Conservation (phyloP, 1,284 basidiomycete species). For the Rhodotorula sp. region DNA sequence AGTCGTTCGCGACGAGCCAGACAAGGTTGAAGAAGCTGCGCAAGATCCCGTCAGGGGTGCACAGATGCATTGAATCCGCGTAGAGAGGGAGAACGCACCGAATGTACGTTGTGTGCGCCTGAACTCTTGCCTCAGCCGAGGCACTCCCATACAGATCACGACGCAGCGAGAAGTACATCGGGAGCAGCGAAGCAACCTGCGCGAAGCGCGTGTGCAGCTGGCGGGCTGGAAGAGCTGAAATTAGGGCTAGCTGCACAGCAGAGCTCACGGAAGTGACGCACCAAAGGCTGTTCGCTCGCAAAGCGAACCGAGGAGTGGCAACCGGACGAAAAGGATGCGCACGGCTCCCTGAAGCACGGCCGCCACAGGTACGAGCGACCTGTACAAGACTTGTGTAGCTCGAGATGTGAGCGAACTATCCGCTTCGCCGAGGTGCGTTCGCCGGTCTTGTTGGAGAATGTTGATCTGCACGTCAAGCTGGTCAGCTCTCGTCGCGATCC, state of each 20-base stretch:
- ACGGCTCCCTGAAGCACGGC: not conserved
- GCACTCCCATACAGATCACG: not conserved
- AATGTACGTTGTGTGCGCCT: slow-evolving; percentile 49
- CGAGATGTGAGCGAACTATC: not conserved
- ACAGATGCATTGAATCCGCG: slow-evolving; percentile 6
- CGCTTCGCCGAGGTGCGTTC: not conserved
- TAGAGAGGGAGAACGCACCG: slow-evolving; percentile 53
- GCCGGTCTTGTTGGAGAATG: not conserved
- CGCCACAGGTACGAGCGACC: not conserved
- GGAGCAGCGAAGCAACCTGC: slow-evolving; percentile 10
- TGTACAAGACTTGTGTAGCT: not conserved
- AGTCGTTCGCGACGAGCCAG: slow-evolving; percentile 87
- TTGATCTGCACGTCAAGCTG: slow-evolving; percentile 14
- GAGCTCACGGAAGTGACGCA: not conserved
- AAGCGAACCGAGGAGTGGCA: not conserved
- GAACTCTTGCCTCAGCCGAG: not conserved
- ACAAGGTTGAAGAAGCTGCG: slow-evolving; percentile 81
- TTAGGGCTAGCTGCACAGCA: too few species aligned
- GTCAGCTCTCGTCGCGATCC: too few species aligned
- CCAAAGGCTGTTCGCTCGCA: not conserved
- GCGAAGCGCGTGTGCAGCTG: slow-evolving; percentile 31
- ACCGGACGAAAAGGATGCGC: not conserved
- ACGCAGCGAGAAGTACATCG: slow-evolving; percentile 13
- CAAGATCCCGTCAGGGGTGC: not conserved
- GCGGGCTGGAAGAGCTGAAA: too few species aligned